Percentiles rank a stretch among this genome's conserved stretches.
phyloP scores from a whole-genome alignment of 805 yeast genomes.

The Cyberlindnera mycetangii region DNA sequence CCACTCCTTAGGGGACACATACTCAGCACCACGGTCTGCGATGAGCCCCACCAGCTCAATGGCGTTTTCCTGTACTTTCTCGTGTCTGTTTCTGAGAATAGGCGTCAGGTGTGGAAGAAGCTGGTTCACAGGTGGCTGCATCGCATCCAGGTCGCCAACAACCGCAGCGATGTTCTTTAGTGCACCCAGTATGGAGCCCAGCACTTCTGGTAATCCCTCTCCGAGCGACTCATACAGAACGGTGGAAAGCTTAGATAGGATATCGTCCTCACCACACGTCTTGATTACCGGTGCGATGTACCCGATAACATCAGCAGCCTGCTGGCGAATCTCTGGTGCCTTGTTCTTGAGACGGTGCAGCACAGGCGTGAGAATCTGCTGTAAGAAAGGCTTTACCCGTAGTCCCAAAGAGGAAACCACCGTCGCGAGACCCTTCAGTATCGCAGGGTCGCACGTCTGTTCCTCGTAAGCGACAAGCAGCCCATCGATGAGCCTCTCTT shows the following conservation, averaged over 20 bases:
- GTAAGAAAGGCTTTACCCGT: constrained; percentile 67
- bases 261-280: constrained; percentile 58
- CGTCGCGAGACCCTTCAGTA: constrained; percentile 62
- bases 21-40: constrained; percentile 76
- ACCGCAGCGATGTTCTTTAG: constrained; percentile 58
- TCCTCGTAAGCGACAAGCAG: constrained; percentile 77
- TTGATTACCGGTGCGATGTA: constrained; percentile 64
- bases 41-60: constrained; percentile 78
- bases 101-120: constrained; percentile 88
- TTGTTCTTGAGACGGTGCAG: constrained; percentile 73
- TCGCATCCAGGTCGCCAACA: constrained; percentile 52
- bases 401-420: constrained; percentile 59
- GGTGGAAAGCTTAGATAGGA: constrained; percentile 65
- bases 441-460: constrained; percentile 58
- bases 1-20: constrained; percentile 92
- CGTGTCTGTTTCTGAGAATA: constrained; percentile 83
- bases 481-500: constrained; percentile 73
- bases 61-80: constrained; percentile 82
- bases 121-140: constrained; percentile 82
- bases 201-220: constrained; percentile 90
- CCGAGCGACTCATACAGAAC: constrained; percentile 89
- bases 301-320: constrained; percentile 75
- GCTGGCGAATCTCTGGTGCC: constrained; percentile 69
- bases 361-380: constrained; percentile 67
- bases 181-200: constrained; percentile 81